Percentiles rank a stretch among this genome's conserved stretches.
phyloP scores from a whole-genome alignment of 805 yeast species.

The Citeromyces nyonsensis region DNA sequence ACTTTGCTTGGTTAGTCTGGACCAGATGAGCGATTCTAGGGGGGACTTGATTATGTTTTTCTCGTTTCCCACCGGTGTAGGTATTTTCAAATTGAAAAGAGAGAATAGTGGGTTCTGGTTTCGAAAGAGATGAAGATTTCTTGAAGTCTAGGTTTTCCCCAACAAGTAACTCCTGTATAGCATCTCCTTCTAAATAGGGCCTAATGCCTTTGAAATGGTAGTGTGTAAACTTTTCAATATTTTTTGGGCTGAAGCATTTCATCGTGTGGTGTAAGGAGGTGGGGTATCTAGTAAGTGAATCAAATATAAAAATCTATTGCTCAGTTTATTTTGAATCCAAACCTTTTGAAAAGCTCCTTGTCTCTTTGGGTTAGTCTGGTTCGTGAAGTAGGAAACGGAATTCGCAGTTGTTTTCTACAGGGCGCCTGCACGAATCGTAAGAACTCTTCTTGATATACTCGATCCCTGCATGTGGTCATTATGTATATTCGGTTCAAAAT shows the following conservation, averaged over 20 bases:
- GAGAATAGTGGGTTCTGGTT: constrained; percentile 52
- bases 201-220: constrained; percentile 21
- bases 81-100: constrained; percentile 80
- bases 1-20: constrained; percentile 31
- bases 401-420: too few relatives aligned
- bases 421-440: too few relatives aligned
- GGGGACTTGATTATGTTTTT: constrained; percentile 30
- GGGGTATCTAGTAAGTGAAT: too few relatives aligned
- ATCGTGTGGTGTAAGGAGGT: too few relatives aligned
- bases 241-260: background rate
- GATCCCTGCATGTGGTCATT: too few relatives aligned
- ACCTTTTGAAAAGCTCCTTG: too few relatives aligned
- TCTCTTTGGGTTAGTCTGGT: too few relatives aligned
- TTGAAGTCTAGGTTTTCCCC: constrained; percentile 43
- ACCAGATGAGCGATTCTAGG: constrained; percentile 9
- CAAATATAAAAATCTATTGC: too few relatives aligned
- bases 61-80: constrained; percentile 85
- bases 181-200: constrained; percentile 31
- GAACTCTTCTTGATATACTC: too few relatives aligned
- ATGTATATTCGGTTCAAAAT: too few relatives aligned
- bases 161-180: constrained; percentile 40
- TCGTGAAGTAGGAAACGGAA: too few relatives aligned
- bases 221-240: constrained; percentile 18
- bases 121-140: constrained; percentile 13
- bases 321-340: too few relatives aligned